Evolutionary conservation across 1,139 yeast species (phyloP), one percentile per base, ranked within the genome.

Genomic region (Blastobotrys apis): DNA sequence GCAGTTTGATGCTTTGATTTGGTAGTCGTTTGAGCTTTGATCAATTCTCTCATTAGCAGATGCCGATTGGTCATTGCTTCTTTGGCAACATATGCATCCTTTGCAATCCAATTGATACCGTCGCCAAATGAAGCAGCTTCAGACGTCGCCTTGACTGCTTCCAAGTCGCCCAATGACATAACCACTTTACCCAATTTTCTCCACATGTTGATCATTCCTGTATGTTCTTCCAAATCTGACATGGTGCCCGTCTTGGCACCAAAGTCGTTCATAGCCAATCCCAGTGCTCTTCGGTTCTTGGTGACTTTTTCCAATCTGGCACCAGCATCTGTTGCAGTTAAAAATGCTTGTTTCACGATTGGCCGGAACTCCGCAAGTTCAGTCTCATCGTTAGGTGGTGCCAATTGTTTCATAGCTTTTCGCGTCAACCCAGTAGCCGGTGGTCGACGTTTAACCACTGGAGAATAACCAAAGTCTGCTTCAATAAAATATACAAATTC

Each of bases 41-140:
- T 60, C 43, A 87, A 70, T 54, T 94, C 98, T 46, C 97, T 74
- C 95, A 92, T 92, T 38, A 92, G 68, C 46, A 92, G 71, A 64
- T 94, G 96, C 47, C 98, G 74, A 64, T 90, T 90, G 0, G 98
- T 94, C 47, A 92, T 69, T 0, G 96, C 84, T 64, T 92, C 98
- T 63, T 92, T 94, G 44, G 90, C 84, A 50, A 84, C 83, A 63
- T 84, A 92, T 21, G 92, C 81, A 56, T 90, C 97, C 48, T 78
- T 75, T 4, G 80, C 69, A 30, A 87, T 67, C 57, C 77, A 70
- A 48, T 72, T 78, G 10, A 87, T 63, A 0, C 86, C 86, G 56
- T 90, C 97, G 1, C 87, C 88, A 39, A 90, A 64, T 2, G 84
- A 74, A 0, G 92, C 92, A 66, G 80, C 73, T 52, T 82, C 88